phyloP scores from a whole-genome alignment of 2,329 filamentous ascomycete genomes.

The Neospermospora avenae region DNA sequence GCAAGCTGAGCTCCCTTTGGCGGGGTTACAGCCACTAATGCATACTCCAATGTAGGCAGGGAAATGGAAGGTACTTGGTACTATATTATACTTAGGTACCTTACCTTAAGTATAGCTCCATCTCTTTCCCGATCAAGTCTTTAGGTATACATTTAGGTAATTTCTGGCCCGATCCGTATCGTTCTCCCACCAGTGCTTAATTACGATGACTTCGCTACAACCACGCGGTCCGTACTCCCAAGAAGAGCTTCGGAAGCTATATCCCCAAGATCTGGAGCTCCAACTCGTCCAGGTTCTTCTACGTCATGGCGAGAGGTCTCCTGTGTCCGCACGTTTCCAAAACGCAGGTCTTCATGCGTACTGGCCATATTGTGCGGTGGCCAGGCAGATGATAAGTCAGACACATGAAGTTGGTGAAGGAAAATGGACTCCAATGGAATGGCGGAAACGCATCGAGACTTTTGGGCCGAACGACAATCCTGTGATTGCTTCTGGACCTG shows the following conservation, averaged over 20 bases:
- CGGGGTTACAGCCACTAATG: not conserved
- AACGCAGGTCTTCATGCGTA: conserved; percentile 65
- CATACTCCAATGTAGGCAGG: too few species aligned
- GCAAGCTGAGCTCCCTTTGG: not conserved
- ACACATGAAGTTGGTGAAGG: conserved; percentile 49
- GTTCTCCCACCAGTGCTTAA: not conserved
- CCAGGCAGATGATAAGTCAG: conserved; percentile 64
- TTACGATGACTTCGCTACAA: conserved; percentile 70
- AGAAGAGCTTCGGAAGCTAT: conserved; percentile 76
- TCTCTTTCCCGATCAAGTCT: too few species aligned
- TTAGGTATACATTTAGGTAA: too few species aligned
- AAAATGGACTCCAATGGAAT: conserved; percentile 41
- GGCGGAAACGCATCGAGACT: conserved; percentile 75
- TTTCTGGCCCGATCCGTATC: too few species aligned
- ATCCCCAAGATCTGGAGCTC: conserved; percentile 75
- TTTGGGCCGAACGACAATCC: conserved; percentile 72
- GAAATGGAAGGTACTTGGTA: too few species aligned
- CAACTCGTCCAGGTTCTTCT: conserved; percentile 87
- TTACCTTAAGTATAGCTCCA: too few species aligned
- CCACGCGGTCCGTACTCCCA: conserved; percentile 74
- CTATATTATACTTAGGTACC: too few species aligned
- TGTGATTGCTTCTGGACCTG: conserved; percentile 63
- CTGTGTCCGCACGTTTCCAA: conserved; percentile 83
- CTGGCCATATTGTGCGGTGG: conserved; percentile 90
- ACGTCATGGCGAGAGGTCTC: conserved; percentile 77